These are phyloP conservation scores for Phytophthora lateralis DNA, from an alignment of 352 stramenopile species.

Conservation along the genomic window DNA sequence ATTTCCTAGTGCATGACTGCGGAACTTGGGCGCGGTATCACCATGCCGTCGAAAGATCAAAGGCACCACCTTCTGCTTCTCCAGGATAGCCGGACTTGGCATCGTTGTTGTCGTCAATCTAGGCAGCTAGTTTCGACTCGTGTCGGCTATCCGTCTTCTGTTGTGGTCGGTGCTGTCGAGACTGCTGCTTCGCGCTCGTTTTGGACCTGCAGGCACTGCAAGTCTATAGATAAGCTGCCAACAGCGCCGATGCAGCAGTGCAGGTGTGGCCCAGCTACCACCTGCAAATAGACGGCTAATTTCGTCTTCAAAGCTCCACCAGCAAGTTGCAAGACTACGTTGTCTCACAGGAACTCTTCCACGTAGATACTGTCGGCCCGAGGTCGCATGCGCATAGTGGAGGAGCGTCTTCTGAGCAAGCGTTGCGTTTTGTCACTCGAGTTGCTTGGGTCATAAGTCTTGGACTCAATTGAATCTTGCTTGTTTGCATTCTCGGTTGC, in stretches of 20 bases:
- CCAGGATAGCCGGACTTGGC: constrained; percentile 61
- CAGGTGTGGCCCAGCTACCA: too few species aligned
- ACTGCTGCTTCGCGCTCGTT: background rate
- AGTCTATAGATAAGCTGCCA: constrained; percentile 19
- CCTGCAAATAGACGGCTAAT: constrained; percentile 22
- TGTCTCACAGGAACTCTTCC: constrained; percentile 47
- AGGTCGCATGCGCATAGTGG: constrained; percentile 31
- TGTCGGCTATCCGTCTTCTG: constrained; percentile 8
- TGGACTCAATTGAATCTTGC: background rate
- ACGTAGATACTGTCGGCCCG: constrained; percentile 50
- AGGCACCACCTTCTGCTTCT: constrained; percentile 81
- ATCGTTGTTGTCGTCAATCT: constrained; percentile 29
- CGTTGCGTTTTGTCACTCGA: constrained; percentile 10
- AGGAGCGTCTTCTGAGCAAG: constrained; percentile 24
- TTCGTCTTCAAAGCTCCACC: background rate
- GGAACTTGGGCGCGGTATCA: constrained; percentile 70
- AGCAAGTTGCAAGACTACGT: background rate
- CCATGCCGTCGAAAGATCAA: constrained; percentile 83
- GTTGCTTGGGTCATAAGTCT: background rate
- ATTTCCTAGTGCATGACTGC: constrained; percentile 66
- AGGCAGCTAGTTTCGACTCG: constrained; percentile 1
- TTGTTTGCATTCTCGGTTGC: background rate
- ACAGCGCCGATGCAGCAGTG: background rate
- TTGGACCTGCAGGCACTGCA: background rate
- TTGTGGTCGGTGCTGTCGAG: background rate